Conservation (phyloP, 2,329 filamentous ascomycete species). For the Colletotrichum sp. region DNA sequence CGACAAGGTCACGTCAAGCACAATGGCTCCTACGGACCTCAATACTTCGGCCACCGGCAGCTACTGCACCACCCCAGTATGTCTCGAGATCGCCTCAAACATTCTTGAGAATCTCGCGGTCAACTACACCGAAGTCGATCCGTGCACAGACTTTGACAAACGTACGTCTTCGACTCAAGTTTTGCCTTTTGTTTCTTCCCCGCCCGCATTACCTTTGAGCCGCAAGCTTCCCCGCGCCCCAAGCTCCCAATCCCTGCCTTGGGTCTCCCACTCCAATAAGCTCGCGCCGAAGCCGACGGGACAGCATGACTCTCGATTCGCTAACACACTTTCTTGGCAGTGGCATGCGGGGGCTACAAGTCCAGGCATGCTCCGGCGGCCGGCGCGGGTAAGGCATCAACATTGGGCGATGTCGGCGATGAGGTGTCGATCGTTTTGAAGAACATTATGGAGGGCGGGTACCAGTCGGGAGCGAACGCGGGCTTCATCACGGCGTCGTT, state of each 20-base stretch:
- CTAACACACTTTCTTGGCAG: slow-evolving; percentile 10
- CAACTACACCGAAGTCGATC: slow-evolving; percentile 65
- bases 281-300: neutral
- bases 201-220: neutral
- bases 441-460: slow-evolving; percentile 65
- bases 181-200: neutral
- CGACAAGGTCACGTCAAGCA: neutral
- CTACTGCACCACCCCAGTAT: slow-evolving; percentile 28
- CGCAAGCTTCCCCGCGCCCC: neutral
- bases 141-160: slow-evolving; percentile 71
- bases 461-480: slow-evolving; percentile 46
- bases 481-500: slow-evolving; percentile 24
- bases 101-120: slow-evolving; percentile 29
- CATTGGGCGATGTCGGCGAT: slow-evolving; percentile 64
- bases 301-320: neutral
- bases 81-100: slow-evolving; percentile 30
- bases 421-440: slow-evolving; percentile 61
- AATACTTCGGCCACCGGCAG: neutral
- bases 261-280: neutral
- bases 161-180: slow-evolving; percentile 24
- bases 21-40: neutral
- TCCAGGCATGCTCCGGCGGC: slow-evolving; percentile 66
- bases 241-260: neutral
- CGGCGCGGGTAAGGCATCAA: slow-evolving; percentile 64
- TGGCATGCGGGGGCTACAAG: slow-evolving; percentile 71